These are phyloP conservation scores for Ascochyta rabiei DNA, from an alignment of 2,329 filamentous ascomycete species.

Conservation along the genomic window DNA sequence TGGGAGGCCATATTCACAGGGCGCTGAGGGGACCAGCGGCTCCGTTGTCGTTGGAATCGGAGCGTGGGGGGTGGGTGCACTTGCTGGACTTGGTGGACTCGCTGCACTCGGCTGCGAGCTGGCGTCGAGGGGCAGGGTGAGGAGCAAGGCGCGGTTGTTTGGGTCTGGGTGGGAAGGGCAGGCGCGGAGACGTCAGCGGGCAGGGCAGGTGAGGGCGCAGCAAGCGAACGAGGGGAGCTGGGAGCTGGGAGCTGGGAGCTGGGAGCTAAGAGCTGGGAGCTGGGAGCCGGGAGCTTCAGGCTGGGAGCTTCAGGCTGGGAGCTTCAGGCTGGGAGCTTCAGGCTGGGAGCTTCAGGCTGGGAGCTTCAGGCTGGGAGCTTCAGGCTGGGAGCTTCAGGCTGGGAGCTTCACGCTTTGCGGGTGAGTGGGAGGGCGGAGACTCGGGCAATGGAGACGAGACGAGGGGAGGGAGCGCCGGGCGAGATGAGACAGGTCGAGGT, in stretches of 20 bases:
- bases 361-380: slow-evolving; percentile 22
- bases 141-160: slow-evolving; percentile 20
- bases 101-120: slow-evolving; percentile 15
- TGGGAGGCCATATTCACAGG: slow-evolving; percentile 35
- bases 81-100: too few species aligned
- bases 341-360: slow-evolving; percentile 23
- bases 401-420: slow-evolving; percentile 24
- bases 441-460: slow-evolving; percentile 26
- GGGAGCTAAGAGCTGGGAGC: too few species aligned
- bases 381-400: slow-evolving; percentile 24
- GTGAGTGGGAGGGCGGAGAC: slow-evolving; percentile 23
- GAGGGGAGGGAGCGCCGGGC: slow-evolving; percentile 20
- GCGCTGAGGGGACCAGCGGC: slow-evolving; percentile 14
- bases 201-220: slow-evolving; percentile 32
- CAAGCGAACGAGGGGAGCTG: slow-evolving; percentile 24
- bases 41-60: neutral
- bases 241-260: slow-evolving; percentile 23
- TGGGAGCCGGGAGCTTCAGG: slow-evolving; percentile 26
- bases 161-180: slow-evolving; percentile 14
- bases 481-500: slow-evolving; percentile 34
- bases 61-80: slow-evolving; percentile 11
- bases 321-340: slow-evolving; percentile 27
- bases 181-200: slow-evolving; percentile 34
- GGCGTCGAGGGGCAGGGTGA: slow-evolving; percentile 12
- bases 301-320: slow-evolving; percentile 22